Evolutionary conservation across 2,329 filamentous ascomycete genomes (phyloP).

Genomic region (Cercospora zeae-maydis): DNA sequence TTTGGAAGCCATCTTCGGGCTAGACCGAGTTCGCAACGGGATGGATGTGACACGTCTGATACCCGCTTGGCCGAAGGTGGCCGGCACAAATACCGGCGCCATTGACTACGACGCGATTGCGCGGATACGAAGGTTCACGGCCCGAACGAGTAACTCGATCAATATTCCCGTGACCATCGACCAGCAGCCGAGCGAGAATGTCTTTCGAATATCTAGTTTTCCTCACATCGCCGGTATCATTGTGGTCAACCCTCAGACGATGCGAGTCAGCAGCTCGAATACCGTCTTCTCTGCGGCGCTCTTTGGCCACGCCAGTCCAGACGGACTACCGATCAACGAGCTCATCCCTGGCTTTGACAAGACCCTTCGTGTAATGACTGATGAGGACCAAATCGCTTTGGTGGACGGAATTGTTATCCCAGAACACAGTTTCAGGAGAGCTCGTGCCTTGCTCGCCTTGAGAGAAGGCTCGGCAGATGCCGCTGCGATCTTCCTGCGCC

Average conservation of each 20-base stretch:
- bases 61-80: conserved; percentile 74
- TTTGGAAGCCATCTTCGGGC: conserved; percentile 82
- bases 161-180: conserved; percentile 83
- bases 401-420: conserved; percentile 95
- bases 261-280: conserved; percentile 88
- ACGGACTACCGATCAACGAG: conserved; percentile 73
- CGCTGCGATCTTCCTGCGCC: conserved; percentile 73
- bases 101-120: conserved; percentile 74
- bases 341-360: conserved; percentile 85
- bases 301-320: conserved; percentile 81
- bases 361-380: conserved; percentile 73
- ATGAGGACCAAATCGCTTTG: conserved; percentile 79
- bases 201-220: conserved; percentile 85
- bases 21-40: conserved; percentile 62
- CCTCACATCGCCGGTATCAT: conserved; percentile 97
- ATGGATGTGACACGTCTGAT: conserved; percentile 75
- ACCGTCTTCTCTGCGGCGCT: conserved; percentile 88
- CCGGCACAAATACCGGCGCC: conserved; percentile 66
- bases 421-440: conserved; percentile 90
- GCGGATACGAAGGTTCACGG: conserved; percentile 76
- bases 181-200: conserved; percentile 63
- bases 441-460: conserved; percentile 76
- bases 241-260: conserved; percentile 73
- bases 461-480: conserved; percentile 75
- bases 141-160: conserved; percentile 69